These are phyloP conservation scores for Ogataea saltuana DNA, from an alignment of 805 yeast species.

Conservation along the genomic window DNA sequence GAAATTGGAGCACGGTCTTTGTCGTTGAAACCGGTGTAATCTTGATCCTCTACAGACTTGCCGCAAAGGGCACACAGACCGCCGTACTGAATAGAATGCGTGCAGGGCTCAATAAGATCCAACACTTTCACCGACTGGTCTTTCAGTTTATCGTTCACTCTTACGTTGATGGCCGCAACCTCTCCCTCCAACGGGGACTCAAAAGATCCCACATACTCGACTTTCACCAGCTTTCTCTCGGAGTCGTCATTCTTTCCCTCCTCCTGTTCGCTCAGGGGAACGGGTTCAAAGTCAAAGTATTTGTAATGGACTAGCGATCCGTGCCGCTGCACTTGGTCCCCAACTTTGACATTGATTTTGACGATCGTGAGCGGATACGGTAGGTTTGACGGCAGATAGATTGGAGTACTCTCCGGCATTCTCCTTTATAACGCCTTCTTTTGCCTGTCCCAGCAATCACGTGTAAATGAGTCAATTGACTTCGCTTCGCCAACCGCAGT, in stretches of 20 bases:
- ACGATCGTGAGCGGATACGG: conserved; percentile 70
- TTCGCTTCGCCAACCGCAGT: too few relatives aligned
- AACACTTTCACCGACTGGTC: conserved; percentile 49
- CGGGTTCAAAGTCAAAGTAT: conserved; percentile 66
- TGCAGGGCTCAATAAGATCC: conserved; percentile 74
- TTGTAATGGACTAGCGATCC: conserved; percentile 58
- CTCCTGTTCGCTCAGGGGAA: conserved; percentile 47
- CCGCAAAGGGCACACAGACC: conserved; percentile 96
- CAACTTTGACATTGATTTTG: conserved; percentile 45
- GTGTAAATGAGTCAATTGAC: neutral
- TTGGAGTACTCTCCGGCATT: conserved; percentile 43
- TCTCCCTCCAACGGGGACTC: conserved; percentile 84
- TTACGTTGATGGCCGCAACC: conserved; percentile 50
- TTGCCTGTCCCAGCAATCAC: neutral
- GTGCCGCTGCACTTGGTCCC: conserved; percentile 51
- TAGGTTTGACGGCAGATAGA: conserved; percentile 59
- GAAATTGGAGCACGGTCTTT: conserved; percentile 79
- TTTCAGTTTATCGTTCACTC: conserved; percentile 60
- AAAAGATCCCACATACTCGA: conserved; percentile 71
- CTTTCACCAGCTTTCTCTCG: conserved; percentile 45
- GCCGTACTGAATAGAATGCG: conserved; percentile 91
- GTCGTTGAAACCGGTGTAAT: conserved; percentile 68
- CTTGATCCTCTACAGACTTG: conserved; percentile 67
- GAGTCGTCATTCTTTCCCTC: conserved; percentile 40
- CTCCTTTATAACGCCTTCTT: neutral